Evolutionary conservation across 2,329 filamentous ascomycete genomes (phyloP).

Genomic region (Hypoxylon sp.): DNA sequence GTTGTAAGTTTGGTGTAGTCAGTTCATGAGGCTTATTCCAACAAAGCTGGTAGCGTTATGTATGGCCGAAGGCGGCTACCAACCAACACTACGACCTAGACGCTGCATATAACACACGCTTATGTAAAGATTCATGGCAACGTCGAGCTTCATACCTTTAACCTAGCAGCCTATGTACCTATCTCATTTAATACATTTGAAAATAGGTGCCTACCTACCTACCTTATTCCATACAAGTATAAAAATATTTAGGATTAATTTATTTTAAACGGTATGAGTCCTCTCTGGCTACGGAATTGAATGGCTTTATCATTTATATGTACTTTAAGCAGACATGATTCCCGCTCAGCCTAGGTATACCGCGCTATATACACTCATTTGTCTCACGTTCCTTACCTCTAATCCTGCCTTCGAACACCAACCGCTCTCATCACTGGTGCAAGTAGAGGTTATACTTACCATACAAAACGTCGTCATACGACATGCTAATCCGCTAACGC

Average conservation of each 20-base stretch:
- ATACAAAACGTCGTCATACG: background rate
- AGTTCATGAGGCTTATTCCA: background rate
- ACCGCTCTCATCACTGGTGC: background rate
- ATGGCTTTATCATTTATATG: background rate
- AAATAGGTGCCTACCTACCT: background rate
- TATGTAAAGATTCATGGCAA: no score
- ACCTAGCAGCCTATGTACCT: no score
- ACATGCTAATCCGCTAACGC: background rate
- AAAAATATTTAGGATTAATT: background rate
- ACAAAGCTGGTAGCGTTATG: no score
- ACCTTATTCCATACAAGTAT: background rate
- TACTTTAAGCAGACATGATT: background rate
- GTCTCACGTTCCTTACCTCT: no score
- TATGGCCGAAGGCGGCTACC: background rate
- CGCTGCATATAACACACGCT: slow-evolving; percentile 2
- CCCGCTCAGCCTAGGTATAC: no score
- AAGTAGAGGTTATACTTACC: slow-evolving; percentile 1
- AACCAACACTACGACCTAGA: background rate
- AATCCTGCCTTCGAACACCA: no score
- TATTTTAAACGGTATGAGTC: background rate
- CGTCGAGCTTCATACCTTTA: no score
- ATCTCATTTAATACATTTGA: background rate
- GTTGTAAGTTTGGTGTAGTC: background rate
- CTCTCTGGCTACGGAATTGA: background rate
- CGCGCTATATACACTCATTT: no score